Base-by-base conservation (phyloP, 1,284 basidiomycete genomes). In the Xanthoconium separans region DNA sequence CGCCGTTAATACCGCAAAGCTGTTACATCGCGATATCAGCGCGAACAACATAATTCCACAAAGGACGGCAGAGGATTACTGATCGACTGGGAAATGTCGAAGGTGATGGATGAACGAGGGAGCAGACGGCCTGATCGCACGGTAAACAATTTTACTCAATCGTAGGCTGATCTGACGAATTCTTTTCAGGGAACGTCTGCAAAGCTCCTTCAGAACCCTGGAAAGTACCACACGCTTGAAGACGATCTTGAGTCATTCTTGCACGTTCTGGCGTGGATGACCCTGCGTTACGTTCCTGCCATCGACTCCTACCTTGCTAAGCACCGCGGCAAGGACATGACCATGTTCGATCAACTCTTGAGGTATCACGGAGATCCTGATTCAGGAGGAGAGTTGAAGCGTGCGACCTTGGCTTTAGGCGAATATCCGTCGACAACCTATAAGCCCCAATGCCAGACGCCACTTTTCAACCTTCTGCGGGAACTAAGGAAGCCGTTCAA, bases 1-100 rank as follows among this genome's bases (percentile, higher is more conserved):
- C 22, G 22, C 22, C 4, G 22, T 22, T 22, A 22, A 22, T 22
- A 22, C 22, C 22, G 22, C 47, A 20, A 29, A 48, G 8, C 13
- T 49, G 2, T 49, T 49, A 20, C 47, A 49, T 5, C 20, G 39
- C 3, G 47, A 49, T 13, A 31, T 49, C 2, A 31, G 39, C 10
- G 9, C 20, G 4, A 29, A 40, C 1, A 57, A 41, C 13, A 53
- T 58, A 18, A 31, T 56, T 9, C n/a, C 45, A 56, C 54, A 1
- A 15, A 50, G 5, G 37, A 45, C 0, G 43, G 51, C 12, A 53
- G 4, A 8, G 55, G 48, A 7, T 9, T 53, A 1, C 18, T 57
- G 20, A 58, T 57, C 7, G 51, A 58, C 3, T 42, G 56, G 55
- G 56, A 58, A 3, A 3, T 55, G 18, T 40, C 56, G 2, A 36